Evolutionary conservation across 2,329 filamentous ascomycete species (phyloP).

Genomic region (Cytospora mali): DNA sequence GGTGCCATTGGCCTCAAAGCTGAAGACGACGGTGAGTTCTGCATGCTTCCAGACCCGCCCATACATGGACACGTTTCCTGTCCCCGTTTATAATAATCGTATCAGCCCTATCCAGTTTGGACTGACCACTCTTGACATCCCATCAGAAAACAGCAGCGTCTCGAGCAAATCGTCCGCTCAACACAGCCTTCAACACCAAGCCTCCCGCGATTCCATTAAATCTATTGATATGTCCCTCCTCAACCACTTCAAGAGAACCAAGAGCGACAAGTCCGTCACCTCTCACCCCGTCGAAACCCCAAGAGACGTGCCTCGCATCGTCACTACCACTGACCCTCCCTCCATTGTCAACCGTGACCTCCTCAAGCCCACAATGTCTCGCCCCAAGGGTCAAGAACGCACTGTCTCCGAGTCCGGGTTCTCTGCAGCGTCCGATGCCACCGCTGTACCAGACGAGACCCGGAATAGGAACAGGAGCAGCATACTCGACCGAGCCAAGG

Average conservation of each 20-base stretch:
- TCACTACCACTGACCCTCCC: constrained; percentile 29
- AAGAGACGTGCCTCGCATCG: constrained; percentile 25
- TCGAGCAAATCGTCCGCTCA: constrained; percentile 27
- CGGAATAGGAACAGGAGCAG: constrained; percentile 18
- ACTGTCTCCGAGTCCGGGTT: constrained; percentile 23
- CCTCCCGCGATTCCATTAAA: constrained; percentile 27
- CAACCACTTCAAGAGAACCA: constrained; percentile 27
- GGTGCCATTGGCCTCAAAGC: constrained; percentile 25
- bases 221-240: constrained; percentile 29
- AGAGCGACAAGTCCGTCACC: constrained; percentile 23
- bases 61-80: constrained; percentile 25
- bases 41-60: constrained; percentile 5
- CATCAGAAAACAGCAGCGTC: constrained; percentile 25
- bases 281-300: constrained; percentile 26
- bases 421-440: constrained; percentile 26
- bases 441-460: constrained; percentile 26
- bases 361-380: constrained; percentile 26
- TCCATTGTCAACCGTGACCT: constrained; percentile 26
- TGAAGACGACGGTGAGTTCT: constrained; percentile 28
- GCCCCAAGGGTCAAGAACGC: constrained; percentile 23
- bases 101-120: constrained; percentile 19
- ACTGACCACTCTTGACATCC: constrained; percentile 23
- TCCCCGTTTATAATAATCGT: constrained; percentile 28
- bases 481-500: constrained; percentile 26
- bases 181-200: constrained; percentile 25